These are phyloP conservation scores for Syncephalastrum monosporum DNA, from an alignment of 371 early-diverging fungal species.

Conservation along the genomic window DNA sequence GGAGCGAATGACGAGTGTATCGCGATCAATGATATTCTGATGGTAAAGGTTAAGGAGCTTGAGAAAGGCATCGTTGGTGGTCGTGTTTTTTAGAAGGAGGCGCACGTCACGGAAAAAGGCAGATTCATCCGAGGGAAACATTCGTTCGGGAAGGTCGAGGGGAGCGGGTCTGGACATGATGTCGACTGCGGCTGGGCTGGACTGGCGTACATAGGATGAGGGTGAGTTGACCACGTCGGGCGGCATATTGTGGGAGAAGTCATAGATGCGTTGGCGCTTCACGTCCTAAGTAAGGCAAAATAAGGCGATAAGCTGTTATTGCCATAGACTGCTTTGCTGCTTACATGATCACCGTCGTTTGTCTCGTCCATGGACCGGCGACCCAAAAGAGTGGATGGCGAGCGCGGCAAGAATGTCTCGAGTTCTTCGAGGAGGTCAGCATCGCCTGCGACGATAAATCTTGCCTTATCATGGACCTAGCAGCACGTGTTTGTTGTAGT, in stretches of 20 bases:
- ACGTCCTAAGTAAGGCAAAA: too few relatives aligned
- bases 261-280: background rate
- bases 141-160: background rate
- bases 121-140: constrained; percentile 3
- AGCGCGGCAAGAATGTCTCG: too few relatives aligned
- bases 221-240: background rate
- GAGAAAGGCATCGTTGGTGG: constrained; percentile 90
- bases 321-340: too few relatives aligned
- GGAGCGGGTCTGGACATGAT: too few relatives aligned
- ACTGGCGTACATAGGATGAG: background rate
- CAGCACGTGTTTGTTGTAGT: too few relatives aligned
- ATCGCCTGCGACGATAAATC: too few relatives aligned
- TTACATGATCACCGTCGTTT: too few relatives aligned
- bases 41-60: constrained; percentile 95
- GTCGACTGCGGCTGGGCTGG: background rate
- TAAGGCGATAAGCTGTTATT: too few relatives aligned
- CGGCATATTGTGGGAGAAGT: background rate
- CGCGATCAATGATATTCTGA: constrained; percentile 88
- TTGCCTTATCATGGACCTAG: too few relatives aligned
- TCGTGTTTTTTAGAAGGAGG: constrained; percentile 72
- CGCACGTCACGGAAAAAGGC: constrained; percentile 72
- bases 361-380: too few relatives aligned
- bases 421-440: too few relatives aligned
- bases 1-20: constrained; percentile 76
- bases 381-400: too few relatives aligned